phyloP scores from a whole-genome alignment of 2,329 filamentous ascomycete species.

The Metarhizium humberi region DNA sequence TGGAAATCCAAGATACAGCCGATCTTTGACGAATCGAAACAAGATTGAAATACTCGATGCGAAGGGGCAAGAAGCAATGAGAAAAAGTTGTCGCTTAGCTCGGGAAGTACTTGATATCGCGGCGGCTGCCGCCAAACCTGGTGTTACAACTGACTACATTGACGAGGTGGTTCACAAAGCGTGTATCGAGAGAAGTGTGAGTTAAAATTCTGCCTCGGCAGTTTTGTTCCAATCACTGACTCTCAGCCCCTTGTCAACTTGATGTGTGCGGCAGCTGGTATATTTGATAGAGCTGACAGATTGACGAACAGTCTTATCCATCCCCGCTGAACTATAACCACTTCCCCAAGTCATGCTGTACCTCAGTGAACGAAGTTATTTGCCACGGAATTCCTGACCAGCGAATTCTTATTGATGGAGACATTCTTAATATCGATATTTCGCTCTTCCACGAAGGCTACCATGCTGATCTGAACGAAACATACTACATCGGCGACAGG shows the following conservation, averaged over 20 bases:
- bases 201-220: slow-evolving; percentile 19
- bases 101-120: slow-evolving; percentile 91
- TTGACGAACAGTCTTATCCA: slow-evolving; percentile 68
- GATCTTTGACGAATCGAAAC: slow-evolving; percentile 57
- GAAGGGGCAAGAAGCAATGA: slow-evolving; percentile 78
- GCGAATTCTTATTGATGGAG: slow-evolving; percentile 76
- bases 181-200: slow-evolving; percentile 82
- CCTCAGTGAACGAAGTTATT: slow-evolving; percentile 92
- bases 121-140: slow-evolving; percentile 73
- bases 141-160: slow-evolving; percentile 90
- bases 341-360: slow-evolving; percentile 97
- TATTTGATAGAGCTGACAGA: background rate
- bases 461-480: slow-evolving; percentile 96
- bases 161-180: slow-evolving; percentile 94
- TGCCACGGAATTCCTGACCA: slow-evolving; percentile 97
- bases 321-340: slow-evolving; percentile 91
- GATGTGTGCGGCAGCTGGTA: background rate
- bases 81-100: slow-evolving; percentile 78
- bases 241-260: background rate
- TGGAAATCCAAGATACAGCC: slow-evolving; percentile 60
- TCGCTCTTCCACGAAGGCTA: slow-evolving; percentile 91
- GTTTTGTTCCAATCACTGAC: background rate
- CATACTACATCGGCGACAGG: slow-evolving; percentile 92
- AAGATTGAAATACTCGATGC: slow-evolving; percentile 77
- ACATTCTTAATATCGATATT: slow-evolving; percentile 96